Evolutionary conservation across 164 flowering plant species (phyloP).

Genomic region (Berberis thunbergii): DNA sequence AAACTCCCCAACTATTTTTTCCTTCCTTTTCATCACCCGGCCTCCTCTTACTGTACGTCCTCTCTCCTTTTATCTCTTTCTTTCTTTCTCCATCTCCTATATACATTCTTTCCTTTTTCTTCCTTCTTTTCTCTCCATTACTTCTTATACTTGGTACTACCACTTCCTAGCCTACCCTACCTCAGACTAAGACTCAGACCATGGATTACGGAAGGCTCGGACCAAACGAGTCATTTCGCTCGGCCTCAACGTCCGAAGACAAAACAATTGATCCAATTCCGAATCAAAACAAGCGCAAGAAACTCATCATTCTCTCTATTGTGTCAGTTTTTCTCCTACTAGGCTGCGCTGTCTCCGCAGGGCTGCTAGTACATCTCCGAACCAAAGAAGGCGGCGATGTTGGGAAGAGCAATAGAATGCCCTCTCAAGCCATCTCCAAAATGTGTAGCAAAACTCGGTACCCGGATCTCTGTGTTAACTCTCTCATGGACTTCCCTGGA

Average conservation of each 20-base stretch:
- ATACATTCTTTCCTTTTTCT: too few species aligned
- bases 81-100: too few species aligned
- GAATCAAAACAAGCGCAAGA: slow-evolving; percentile 17
- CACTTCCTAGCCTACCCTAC: too few species aligned
- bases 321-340: slow-evolving; percentile 32
- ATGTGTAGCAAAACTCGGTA: slow-evolving; percentile 53
- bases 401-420: slow-evolving; percentile 17
- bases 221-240: not conserved
- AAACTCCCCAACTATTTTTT: slow-evolving; percentile 12
- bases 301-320: slow-evolving; percentile 26
- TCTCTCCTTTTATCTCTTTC: slow-evolving; percentile 2
- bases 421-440: slow-evolving; percentile 60
- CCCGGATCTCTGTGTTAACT: slow-evolving; percentile 65
- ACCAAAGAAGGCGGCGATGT: slow-evolving; percentile 9
- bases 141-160: too few species aligned
- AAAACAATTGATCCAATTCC: not conserved
- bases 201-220: not conserved
- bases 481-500: slow-evolving; percentile 78
- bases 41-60: not conserved
- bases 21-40: not conserved
- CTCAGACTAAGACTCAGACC: too few species aligned
- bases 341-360: slow-evolving; percentile 51
- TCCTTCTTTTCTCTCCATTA: too few species aligned
- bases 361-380: slow-evolving; percentile 26
- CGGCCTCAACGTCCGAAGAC: slow-evolving; percentile 4